These are phyloP conservation scores for Dictyostelium capitatum DNA, from an alignment of 78 protist genomes.

Conservation along the genomic window DNA sequence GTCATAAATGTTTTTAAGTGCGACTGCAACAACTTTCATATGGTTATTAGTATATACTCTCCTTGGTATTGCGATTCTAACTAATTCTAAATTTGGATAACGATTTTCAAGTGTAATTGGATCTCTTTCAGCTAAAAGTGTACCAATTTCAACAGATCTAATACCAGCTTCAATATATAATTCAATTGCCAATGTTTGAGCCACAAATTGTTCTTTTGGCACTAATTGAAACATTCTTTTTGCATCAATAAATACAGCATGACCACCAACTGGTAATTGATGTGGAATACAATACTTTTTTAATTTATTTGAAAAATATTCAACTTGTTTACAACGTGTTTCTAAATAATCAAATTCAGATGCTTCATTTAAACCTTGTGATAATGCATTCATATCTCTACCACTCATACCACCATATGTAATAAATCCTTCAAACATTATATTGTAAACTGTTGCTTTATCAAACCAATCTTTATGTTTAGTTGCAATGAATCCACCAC, in stretches of 20 bases:
- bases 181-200: constrained; percentile 7
- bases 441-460: neutral
- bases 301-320: neutral
- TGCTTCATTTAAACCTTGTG: neutral
- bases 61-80: constrained; percentile 5
- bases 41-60: neutral
- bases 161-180: neutral
- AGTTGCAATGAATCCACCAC: constrained; percentile 6
- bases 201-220: neutral
- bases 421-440: neutral
- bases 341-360: neutral
- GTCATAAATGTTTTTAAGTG: neutral
- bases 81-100: neutral
- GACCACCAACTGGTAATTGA: constrained; percentile 1
- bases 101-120: neutral
- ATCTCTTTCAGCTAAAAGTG: neutral
- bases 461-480: neutral
- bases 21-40: neutral
- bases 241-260: neutral
- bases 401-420: constrained; percentile 16
- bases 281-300: neutral
- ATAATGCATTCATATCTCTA: neutral
- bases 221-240: neutral
- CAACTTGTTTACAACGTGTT: constrained; percentile 7
- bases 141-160: neutral